Conservation (phyloP, 179 eudicot species). For the Gypsophila paniculata region DNA sequence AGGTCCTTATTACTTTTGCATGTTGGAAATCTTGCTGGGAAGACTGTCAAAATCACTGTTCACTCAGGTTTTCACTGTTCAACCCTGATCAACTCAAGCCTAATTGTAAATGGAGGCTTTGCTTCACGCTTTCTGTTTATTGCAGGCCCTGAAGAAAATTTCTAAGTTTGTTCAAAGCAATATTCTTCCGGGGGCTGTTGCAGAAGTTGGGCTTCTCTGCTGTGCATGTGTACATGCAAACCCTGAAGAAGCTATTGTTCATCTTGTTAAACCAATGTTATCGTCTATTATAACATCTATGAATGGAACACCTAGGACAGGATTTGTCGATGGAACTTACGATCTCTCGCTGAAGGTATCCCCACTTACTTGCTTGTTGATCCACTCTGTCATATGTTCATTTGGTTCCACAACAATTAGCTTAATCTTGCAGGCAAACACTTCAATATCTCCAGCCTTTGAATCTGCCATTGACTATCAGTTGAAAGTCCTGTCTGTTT, state of each 20-base stretch:
- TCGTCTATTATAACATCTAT: constrained; percentile 65
- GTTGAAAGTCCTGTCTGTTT: constrained; percentile 82
- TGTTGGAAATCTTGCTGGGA: constrained; percentile 90
- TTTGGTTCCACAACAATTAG: not conserved
- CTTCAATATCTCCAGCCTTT: constrained; percentile 85
- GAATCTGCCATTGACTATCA: constrained; percentile 88
- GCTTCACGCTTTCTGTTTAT: constrained; percentile 2
- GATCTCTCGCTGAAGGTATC: constrained; percentile 58
- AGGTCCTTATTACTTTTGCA: constrained; percentile 92
- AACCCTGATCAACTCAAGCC: constrained; percentile 9
- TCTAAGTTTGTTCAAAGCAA: constrained; percentile 83
- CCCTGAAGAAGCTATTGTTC: constrained; percentile 70
- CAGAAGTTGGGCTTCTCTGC: constrained; percentile 97
- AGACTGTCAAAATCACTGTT: constrained; percentile 84
- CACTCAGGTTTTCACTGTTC: constrained; percentile 55
- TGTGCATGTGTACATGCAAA: constrained; percentile 91
- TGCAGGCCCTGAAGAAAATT: constrained; percentile 82
- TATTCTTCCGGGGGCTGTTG: constrained; percentile 97
- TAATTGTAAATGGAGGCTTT: constrained; percentile 6
- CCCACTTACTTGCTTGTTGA: constrained; percentile 4
- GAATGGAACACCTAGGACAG: constrained; percentile 74
- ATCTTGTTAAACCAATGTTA: constrained; percentile 76
- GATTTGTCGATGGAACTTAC: constrained; percentile 59
- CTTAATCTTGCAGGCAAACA: constrained; percentile 48
- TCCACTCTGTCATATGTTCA: not conserved